Percentiles rank a stretch among this genome's conserved stretches.
Conservation (phyloP, 805 yeast species). For the Candida mattraensis region DNA sequence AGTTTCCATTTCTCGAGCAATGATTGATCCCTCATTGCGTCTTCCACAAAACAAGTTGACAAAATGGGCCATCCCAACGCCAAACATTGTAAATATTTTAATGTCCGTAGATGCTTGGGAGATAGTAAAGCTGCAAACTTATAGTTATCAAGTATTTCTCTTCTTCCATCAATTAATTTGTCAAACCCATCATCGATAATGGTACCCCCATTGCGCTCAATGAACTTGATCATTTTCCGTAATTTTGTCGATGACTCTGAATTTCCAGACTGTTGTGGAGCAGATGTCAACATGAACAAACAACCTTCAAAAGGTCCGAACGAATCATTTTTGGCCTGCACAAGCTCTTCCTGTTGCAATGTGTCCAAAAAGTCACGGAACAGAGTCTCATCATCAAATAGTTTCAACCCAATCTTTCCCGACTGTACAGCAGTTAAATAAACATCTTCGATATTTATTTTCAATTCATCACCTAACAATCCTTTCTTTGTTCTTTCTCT, state of each 20-base stretch:
- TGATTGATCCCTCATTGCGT: slow-evolving; percentile 37
- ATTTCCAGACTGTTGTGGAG: slow-evolving; percentile 5
- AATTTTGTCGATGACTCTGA: slow-evolving; percentile 28
- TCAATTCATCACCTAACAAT: slow-evolving; percentile 18
- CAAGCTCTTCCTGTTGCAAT: slow-evolving; percentile 7
- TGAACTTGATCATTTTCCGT: slow-evolving; percentile 33
- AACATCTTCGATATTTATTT: slow-evolving; percentile 31
- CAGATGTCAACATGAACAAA: slow-evolving; percentile 38
- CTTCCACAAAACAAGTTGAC: slow-evolving; percentile 54
- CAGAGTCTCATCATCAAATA: slow-evolving; percentile 18
- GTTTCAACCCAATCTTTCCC: slow-evolving; percentile 24
- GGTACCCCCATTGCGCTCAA: slow-evolving; percentile 45
- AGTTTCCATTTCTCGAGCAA: slow-evolving; percentile 26
- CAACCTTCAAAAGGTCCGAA: slow-evolving; percentile 36
- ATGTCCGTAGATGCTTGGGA: slow-evolving; percentile 57
- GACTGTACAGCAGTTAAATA: slow-evolving; percentile 36
- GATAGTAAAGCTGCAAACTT: slow-evolving; percentile 69
- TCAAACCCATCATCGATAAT: slow-evolving; percentile 29
- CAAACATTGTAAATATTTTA: slow-evolving; percentile 73
- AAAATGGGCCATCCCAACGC: slow-evolving; percentile 87
- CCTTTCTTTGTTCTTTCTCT: slow-evolving; percentile 28
- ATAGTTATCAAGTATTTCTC: slow-evolving; percentile 21
- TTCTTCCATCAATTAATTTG: slow-evolving; percentile 4
- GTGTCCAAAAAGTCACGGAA: no score
- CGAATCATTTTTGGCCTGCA: no score